Evolutionary conservation across 1,284 basidiomycete genomes (phyloP).

Genomic region (Pseudozyma sp.): DNA sequence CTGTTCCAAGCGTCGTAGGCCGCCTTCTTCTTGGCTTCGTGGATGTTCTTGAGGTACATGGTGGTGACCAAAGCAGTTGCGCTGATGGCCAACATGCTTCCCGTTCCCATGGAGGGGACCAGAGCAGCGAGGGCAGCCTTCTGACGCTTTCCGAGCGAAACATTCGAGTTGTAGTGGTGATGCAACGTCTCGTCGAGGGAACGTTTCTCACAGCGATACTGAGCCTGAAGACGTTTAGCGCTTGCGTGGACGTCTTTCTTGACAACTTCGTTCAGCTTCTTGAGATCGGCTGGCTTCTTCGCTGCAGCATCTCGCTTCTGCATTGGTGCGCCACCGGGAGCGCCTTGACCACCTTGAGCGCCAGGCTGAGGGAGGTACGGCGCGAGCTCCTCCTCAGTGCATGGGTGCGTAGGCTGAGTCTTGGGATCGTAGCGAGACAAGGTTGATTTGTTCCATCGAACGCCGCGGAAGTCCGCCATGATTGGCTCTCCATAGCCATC

Average conservation of each 20-base stretch:
- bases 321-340: neutral
- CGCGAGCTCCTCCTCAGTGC: conserved; percentile 8
- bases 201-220: neutral
- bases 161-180: neutral
- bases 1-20: conserved; percentile 12
- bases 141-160: conserved; percentile 17
- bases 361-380: neutral
- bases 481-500: conserved; percentile 22
- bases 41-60: conserved; percentile 27
- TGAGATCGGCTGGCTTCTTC: neutral
- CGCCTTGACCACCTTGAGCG: neutral
- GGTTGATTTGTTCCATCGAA: conserved; percentile 39
- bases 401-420: conserved; percentile 11
- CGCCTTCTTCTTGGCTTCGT: conserved; percentile 20
- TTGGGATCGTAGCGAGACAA: conserved; percentile 16
- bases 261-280: conserved; percentile 4
- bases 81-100: conserved; percentile 7
- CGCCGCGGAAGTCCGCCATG: conserved; percentile 24
- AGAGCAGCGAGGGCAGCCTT: neutral
- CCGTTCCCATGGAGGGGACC: conserved; percentile 14
- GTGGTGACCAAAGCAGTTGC: conserved; percentile 13
- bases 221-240: too few species aligned
- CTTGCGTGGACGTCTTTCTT: neutral
- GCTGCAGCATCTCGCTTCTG: conserved; percentile 17
- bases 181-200: too few species aligned